Conservation (phyloP, 495 filamentous ascomycete species). For the Aspergillus indologenus region DNA sequence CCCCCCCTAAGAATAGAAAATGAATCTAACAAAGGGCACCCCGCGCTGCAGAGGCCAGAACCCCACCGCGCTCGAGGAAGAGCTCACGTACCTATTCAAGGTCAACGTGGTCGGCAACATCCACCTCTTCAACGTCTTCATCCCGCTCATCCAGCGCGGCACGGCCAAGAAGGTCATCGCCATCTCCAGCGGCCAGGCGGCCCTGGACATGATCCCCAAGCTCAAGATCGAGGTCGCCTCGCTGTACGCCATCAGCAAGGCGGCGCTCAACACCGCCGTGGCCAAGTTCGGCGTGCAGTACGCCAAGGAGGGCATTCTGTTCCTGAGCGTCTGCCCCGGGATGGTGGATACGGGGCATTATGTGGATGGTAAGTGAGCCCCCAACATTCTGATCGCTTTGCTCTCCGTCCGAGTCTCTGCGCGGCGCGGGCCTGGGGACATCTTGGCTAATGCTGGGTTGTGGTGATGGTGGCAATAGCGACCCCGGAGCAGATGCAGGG, state of each 20-base stretch:
- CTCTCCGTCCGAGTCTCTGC: no score
- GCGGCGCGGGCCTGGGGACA: no score
- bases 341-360: constrained; percentile 38
- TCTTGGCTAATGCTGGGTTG: neutral
- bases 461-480: constrained; percentile 27
- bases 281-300: constrained; percentile 52
- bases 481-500: constrained; percentile 35
- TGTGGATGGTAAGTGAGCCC: constrained; percentile 16
- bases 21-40: no score
- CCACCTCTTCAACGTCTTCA: constrained; percentile 51
- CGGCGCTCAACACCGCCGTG: constrained; percentile 41
- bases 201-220: constrained; percentile 41
- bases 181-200: constrained; percentile 48
- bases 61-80: neutral
- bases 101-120: constrained; percentile 47
- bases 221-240: constrained; percentile 23
- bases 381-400: no score
- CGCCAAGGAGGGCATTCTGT: constrained; percentile 49
- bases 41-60: neutral
- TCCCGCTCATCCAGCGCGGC: constrained; percentile 50
- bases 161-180: constrained; percentile 53
- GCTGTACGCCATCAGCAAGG: constrained; percentile 43
- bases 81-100: constrained; percentile 20
- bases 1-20: no score
- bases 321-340: constrained; percentile 49